A percentile compares a stretch with the other conserved stretches of the same genome.
phyloP scores from a whole-genome alignment of 164 flowering plant species.

The Malania oleifera region DNA sequence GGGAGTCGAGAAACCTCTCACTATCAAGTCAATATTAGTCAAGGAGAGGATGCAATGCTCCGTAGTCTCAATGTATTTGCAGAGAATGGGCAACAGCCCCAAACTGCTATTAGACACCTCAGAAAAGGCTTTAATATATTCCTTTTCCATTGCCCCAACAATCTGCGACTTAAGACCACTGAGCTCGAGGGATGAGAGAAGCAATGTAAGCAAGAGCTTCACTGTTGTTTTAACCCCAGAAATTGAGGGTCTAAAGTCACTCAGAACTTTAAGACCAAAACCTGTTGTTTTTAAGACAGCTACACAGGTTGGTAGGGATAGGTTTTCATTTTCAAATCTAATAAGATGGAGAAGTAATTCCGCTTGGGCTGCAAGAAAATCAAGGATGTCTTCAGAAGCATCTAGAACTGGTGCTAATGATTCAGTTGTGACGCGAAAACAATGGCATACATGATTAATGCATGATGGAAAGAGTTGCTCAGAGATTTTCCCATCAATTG shows the following conservation, averaged over 20 bases:
- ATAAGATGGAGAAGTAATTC: slow-evolving; percentile 63
- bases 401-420: slow-evolving; percentile 34
- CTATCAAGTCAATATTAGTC: slow-evolving; percentile 50
- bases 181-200: slow-evolving; percentile 45
- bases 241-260: slow-evolving; percentile 33
- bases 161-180: slow-evolving; percentile 14
- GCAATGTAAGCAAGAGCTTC: slow-evolving; percentile 45
- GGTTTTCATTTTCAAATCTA: slow-evolving; percentile 26
- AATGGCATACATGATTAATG: slow-evolving; percentile 46
- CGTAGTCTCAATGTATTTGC: slow-evolving; percentile 36
- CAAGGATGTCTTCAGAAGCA: slow-evolving; percentile 40
- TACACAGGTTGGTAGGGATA: slow-evolving; percentile 26
- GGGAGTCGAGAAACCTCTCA: slow-evolving; percentile 47
- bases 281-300: slow-evolving; percentile 50
- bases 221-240: slow-evolving; percentile 28
- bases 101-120: slow-evolving; percentile 49
- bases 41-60: slow-evolving; percentile 60
- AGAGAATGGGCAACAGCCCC: slow-evolving; percentile 68
- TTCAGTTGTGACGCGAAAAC: slow-evolving; percentile 36
- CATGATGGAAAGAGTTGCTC: slow-evolving; percentile 42
- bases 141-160: slow-evolving; percentile 14
- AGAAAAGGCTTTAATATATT: slow-evolving; percentile 30
- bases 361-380: slow-evolving; percentile 53
- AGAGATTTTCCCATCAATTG: slow-evolving; percentile 26
- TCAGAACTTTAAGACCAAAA: slow-evolving; percentile 50